Conservation (phyloP, 2,329 filamentous ascomycete genomes). For the Fusarium newnesense region DNA sequence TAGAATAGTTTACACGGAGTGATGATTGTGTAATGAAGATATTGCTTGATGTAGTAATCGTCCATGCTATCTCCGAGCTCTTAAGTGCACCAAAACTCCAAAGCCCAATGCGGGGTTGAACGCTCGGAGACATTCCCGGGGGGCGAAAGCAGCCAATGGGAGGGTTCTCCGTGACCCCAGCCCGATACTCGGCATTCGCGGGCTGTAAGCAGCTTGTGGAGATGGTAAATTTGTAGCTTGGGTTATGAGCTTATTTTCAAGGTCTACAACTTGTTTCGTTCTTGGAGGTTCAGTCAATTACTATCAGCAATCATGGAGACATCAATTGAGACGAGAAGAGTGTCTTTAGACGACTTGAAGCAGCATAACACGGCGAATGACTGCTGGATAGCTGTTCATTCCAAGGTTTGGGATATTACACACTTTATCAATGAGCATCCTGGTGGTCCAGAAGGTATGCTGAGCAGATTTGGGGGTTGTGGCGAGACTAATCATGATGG, state of each 20-base stretch:
- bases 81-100: slow-evolving; percentile 7
- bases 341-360: slow-evolving; percentile 52
- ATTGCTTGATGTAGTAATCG: not conserved
- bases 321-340: not conserved
- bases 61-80: slow-evolving; percentile 13
- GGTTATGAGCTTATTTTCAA: slow-evolving; percentile 20
- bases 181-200: not conserved
- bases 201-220: not conserved
- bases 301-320: slow-evolving; percentile 18
- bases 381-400: slow-evolving; percentile 76
- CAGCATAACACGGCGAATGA: slow-evolving; percentile 60
- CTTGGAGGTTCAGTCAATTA: not conserved
- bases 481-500: not conserved
- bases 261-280: not conserved
- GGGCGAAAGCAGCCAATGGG: not conserved
- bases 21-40: not conserved
- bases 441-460: slow-evolving; percentile 49
- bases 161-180: slow-evolving; percentile 5
- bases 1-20: not conserved
- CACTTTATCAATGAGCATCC: slow-evolving; percentile 64
- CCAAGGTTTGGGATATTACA: slow-evolving; percentile 75
- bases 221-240: not conserved
- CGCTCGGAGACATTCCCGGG: slow-evolving; percentile 2
- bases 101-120: not conserved
- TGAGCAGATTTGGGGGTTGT: fast-evolving